Percentiles rank a stretch among this genome's conserved stretches.
These are phyloP conservation scores for Penstemon eatonii DNA, from an alignment of 257 asterid species.

Conservation along the genomic window DNA sequence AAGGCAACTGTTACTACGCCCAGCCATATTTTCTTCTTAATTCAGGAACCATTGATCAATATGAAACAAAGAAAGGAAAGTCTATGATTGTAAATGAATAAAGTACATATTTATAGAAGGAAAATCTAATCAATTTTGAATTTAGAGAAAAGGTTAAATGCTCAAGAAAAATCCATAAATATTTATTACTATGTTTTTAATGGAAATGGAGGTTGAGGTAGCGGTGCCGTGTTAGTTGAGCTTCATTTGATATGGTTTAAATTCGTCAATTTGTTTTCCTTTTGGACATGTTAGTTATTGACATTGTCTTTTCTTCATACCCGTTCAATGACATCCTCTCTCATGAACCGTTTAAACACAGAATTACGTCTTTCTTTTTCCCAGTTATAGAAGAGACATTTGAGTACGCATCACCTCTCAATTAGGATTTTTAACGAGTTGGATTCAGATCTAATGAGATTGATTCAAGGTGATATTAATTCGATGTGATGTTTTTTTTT, in stretches of 20 bases:
- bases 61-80: not conserved
- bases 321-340: not conserved
- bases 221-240: conserved; percentile 53
- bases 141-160: conserved; percentile 29
- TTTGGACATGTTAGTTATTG: not conserved
- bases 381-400: too few species aligned
- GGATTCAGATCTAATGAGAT: too few species aligned
- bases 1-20: conserved; percentile 20
- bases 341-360: not conserved
- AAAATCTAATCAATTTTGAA: conserved; percentile 7
- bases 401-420: too few species aligned
- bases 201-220: conserved; percentile 18
- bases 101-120: conserved; percentile 29
- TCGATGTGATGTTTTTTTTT: too few species aligned
- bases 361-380: too few species aligned
- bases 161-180: conserved; percentile 28
- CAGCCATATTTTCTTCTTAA: conserved; percentile 21
- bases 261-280: not conserved
- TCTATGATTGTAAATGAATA: not conserved
- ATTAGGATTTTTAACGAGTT: too few species aligned
- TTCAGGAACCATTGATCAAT: not conserved
- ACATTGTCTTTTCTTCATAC: not conserved
- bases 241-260: not conserved
- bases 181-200: not conserved
- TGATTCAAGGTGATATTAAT: too few species aligned